phyloP scores from a whole-genome alignment of 2,329 filamentous ascomycete genomes.

The Colletotrichum echinochloae region DNA sequence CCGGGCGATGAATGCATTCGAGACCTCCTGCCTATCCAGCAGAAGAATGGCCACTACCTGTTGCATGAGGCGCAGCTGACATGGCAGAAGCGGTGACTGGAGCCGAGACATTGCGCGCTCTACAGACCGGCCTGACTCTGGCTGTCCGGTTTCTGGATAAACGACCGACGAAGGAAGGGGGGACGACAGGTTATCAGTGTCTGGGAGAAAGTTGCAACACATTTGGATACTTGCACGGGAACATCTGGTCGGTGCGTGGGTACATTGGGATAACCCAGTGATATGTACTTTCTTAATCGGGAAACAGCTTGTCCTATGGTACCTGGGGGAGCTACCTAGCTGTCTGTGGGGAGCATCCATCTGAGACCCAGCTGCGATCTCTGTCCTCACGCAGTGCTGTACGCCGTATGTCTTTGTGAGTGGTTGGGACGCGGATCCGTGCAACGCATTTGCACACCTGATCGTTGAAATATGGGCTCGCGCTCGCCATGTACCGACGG shows the following conservation, averaged over 20 bases:
- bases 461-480: background rate
- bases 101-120: constrained; percentile 24
- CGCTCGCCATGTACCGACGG: background rate
- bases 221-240: constrained; percentile 3
- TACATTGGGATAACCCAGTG: background rate
- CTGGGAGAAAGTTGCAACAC: background rate
- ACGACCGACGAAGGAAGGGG: background rate
- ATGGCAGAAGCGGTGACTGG: constrained; percentile 34
- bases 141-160: background rate
- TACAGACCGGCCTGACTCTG: background rate
- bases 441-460: background rate
- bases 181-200: background rate
- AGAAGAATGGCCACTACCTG: constrained; percentile 19
- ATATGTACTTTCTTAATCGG: background rate
- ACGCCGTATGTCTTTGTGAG: background rate
- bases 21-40: constrained; percentile 6
- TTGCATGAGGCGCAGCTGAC: constrained; percentile 38
- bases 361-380: constrained; percentile 2
- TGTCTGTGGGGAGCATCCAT: constrained; percentile 6
- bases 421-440: background rate
- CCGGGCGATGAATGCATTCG: constrained; percentile 19
- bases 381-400: background rate
- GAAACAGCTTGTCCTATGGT: background rate
- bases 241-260: constrained; percentile 1
- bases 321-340: background rate